phyloP scores from a whole-genome alignment of 2,329 filamentous ascomycete species.

The Ciborinia camelliae region DNA sequence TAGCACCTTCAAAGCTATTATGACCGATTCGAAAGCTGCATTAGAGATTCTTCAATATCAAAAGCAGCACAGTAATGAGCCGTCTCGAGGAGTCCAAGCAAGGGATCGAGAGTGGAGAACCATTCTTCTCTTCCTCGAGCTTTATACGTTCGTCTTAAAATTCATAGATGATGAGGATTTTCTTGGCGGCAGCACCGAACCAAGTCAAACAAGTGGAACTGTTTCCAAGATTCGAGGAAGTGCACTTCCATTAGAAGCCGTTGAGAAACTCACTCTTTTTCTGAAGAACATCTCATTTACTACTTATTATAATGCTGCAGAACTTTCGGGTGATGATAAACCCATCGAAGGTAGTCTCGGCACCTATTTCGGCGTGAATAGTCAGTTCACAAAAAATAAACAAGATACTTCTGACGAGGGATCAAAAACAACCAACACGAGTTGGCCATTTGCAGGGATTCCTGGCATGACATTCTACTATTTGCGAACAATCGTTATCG shows the following conservation, averaged over 20 bases:
- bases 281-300: conserved; percentile 89
- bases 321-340: conserved; percentile 50
- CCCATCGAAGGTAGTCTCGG: conserved; percentile 42
- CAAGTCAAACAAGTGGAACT: conserved; percentile 40
- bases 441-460: conserved; percentile 54
- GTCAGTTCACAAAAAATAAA: conserved; percentile 23
- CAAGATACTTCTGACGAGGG: conserved; percentile 13
- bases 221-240: conserved; percentile 55
- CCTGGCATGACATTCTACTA: conserved; percentile 73
- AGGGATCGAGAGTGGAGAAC: conserved; percentile 71
- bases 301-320: conserved; percentile 77
- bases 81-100: conserved; percentile 21
- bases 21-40: conserved; percentile 54
- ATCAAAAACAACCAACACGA: neutral
- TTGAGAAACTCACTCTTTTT: conserved; percentile 74
- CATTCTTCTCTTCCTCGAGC: conserved; percentile 83
- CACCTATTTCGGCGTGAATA: conserved; percentile 43
- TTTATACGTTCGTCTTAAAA: conserved; percentile 89
- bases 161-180: conserved; percentile 98
- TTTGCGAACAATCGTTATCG: conserved; percentile 75
- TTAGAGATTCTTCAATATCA: conserved; percentile 46
- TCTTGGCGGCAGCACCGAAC: conserved; percentile 55
- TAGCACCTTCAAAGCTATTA: conserved; percentile 54
- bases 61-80: conserved; percentile 22
- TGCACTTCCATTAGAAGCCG: conserved; percentile 66